A percentile compares a stretch with the other conserved stretches of the same genome.
These are phyloP conservation scores for Pyrus bretschneideri DNA, from an alignment of 306 rosid species.

Conservation along the genomic window DNA sequence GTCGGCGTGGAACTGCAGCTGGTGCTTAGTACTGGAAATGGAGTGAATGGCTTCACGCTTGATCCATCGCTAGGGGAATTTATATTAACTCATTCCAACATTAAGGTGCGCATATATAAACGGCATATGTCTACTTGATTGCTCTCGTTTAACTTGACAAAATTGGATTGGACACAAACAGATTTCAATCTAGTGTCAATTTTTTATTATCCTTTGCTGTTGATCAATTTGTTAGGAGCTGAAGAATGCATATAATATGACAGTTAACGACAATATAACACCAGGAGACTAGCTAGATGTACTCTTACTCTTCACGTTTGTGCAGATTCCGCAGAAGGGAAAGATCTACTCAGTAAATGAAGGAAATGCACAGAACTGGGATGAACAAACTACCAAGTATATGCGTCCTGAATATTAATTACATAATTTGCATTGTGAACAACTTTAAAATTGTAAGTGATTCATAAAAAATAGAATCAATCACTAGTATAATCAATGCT, in stretches of 20 bases:
- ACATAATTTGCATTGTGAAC: background rate
- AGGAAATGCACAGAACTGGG: constrained; percentile 97
- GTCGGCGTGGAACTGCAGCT: constrained; percentile 33
- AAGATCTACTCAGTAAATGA: constrained; percentile 88
- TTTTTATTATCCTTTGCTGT: background rate
- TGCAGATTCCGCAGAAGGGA: constrained; percentile 76
- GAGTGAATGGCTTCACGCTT: constrained; percentile 86
- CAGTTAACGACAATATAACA: too few species aligned
- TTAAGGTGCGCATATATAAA: constrained; percentile 51
- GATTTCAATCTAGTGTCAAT: background rate
- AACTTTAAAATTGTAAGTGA: constrained; percentile 6
- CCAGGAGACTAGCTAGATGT: too few species aligned
- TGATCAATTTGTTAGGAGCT: background rate
- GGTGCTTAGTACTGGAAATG: constrained; percentile 67
- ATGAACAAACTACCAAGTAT: constrained; percentile 67
- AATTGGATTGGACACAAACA: too few species aligned
- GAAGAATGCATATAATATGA: background rate
- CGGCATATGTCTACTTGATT: too few species aligned
- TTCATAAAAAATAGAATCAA: background rate
- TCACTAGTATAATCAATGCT: background rate
- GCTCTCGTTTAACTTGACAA: too few species aligned
- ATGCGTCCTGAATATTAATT: too few species aligned
- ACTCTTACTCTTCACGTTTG: background rate
- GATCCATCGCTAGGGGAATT: constrained; percentile 94
- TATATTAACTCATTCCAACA: constrained; percentile 80